These are phyloP conservation scores for Ustilago crameri DNA, from an alignment of 1,284 basidiomycete species.

Conservation along the genomic window DNA sequence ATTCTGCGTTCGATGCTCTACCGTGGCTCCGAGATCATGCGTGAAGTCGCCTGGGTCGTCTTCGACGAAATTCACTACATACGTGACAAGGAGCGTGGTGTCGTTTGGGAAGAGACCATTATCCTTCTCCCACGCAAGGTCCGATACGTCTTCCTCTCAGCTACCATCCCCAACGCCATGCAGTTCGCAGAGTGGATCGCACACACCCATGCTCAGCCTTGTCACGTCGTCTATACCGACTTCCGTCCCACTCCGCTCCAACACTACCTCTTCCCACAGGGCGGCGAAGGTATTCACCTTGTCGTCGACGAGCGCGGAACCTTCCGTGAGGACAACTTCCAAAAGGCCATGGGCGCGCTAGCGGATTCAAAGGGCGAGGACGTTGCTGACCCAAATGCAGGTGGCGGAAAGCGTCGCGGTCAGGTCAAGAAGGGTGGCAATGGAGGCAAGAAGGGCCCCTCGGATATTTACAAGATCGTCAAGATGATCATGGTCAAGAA, in stretches of 20 bases:
- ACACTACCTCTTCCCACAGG: slow-evolving; percentile 96
- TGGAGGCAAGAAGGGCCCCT: slow-evolving; percentile 95
- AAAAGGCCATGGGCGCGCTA: slow-evolving; percentile 95
- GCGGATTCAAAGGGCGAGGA: slow-evolving; percentile 84
- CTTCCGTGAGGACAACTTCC: slow-evolving; percentile 97
- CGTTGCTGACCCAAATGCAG: slow-evolving; percentile 81
- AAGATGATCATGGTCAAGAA: slow-evolving; percentile 99
- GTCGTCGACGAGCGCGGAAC: slow-evolving; percentile 98
- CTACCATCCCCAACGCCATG: slow-evolving; percentile 99
- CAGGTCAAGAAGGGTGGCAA: slow-evolving; percentile 85
- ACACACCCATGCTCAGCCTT: slow-evolving; percentile 95
- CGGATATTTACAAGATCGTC: slow-evolving; percentile 97
- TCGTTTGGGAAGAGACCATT: slow-evolving; percentile 83
- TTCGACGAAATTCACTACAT: slow-evolving; percentile 99
- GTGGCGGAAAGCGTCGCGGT: slow-evolving; percentile 76
- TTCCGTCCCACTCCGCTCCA: slow-evolving; percentile 97
- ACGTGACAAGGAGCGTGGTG: slow-evolving; percentile 85
- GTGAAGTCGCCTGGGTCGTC: slow-evolving; percentile 99
- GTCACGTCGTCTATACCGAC: slow-evolving; percentile 99
- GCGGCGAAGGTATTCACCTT: slow-evolving; percentile 95
- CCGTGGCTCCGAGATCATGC: slow-evolving; percentile 97
- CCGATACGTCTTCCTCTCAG: slow-evolving; percentile 98
- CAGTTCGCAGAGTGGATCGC: slow-evolving; percentile 99
- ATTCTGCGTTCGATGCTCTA: slow-evolving; percentile 99
- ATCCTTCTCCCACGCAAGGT: slow-evolving; percentile 95